Percentiles rank a stretch among this genome's conserved stretches.
These are phyloP conservation scores for Antrodiella citrinella DNA, from an alignment of 768 basidiomycete species.

Conservation along the genomic window DNA sequence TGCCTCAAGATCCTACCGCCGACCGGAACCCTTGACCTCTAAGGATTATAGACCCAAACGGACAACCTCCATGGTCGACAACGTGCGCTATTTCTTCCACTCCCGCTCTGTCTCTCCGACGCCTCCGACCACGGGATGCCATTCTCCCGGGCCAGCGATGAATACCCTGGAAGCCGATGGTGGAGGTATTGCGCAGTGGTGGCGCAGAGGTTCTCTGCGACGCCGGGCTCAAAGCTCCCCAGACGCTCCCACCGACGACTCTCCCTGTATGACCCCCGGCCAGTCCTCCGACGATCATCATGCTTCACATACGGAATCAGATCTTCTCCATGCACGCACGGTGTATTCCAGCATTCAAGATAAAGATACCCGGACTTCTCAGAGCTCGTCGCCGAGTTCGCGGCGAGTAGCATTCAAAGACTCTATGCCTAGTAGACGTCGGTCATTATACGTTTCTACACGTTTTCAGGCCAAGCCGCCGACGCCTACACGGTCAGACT, in stretches of 20 bases:
- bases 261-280: constrained; percentile 3
- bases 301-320: neutral
- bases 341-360: neutral
- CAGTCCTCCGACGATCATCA: neutral
- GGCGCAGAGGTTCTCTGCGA: constrained; percentile 41
- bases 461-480: neutral
- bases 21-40: constrained; percentile 21
- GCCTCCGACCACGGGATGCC: constrained; percentile 5
- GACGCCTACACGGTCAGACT: neutral
- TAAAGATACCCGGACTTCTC: neutral
- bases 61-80: constrained; percentile 50
- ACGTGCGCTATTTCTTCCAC: constrained; percentile 52
- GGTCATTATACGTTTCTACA: constrained; percentile 5
- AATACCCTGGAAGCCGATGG: constrained; percentile 13
- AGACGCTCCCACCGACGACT: constrained; percentile 28
- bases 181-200: constrained; percentile 36
- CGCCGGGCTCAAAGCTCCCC: constrained; percentile 47
- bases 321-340: neutral
- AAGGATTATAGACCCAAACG: constrained; percentile 30
- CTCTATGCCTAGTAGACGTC: constrained; percentile 5
- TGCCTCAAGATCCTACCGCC: constrained; percentile 3
- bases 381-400: neutral
- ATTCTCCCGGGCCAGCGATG: constrained; percentile 9
- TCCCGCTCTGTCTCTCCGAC: constrained; percentile 37
- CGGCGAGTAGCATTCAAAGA: constrained; percentile 9